phyloP scores from a whole-genome alignment of 2,329 filamentous ascomycete genomes.

The Pseudogymnoascus sp. region DNA sequence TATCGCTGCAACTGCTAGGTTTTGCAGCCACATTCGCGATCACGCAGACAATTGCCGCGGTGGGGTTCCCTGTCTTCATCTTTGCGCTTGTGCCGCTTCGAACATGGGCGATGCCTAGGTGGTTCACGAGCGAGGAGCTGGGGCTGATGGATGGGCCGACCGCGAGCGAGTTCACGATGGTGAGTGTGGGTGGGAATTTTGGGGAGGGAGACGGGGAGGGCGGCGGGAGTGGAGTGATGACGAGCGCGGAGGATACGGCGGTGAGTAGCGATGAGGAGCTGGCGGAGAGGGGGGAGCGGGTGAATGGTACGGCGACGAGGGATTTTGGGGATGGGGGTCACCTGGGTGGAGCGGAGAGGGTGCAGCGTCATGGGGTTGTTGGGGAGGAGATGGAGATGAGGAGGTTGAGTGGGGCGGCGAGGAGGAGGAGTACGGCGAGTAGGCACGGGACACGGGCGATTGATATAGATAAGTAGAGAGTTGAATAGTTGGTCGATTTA shows the following conservation, averaged over 20 bases:
- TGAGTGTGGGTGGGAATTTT: constrained; percentile 60
- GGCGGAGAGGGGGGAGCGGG: constrained; percentile 20
- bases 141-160: constrained; percentile 61
- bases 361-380: constrained; percentile 31
- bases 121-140: constrained; percentile 54
- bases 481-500: background rate
- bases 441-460: constrained; percentile 8
- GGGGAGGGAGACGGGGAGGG: constrained; percentile 11
- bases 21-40: constrained; percentile 76
- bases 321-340: constrained; percentile 1
- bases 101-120: constrained; percentile 52
- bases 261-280: constrained; percentile 19
- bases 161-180: constrained; percentile 67
- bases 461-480: background rate
- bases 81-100: constrained; percentile 59
- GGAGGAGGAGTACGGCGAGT: constrained; percentile 14
- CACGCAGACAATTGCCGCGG: constrained; percentile 73
- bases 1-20: constrained; percentile 56
- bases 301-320: constrained; percentile 12
- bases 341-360: background rate
- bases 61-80: constrained; percentile 72
- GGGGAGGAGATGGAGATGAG: constrained; percentile 22
- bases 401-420: constrained; percentile 12
- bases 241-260: constrained; percentile 11
- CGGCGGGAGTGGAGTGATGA: constrained; percentile 13